Base-by-base conservation (phyloP, 768 basidiomycete genomes). In the Mycena galopus region DNA sequence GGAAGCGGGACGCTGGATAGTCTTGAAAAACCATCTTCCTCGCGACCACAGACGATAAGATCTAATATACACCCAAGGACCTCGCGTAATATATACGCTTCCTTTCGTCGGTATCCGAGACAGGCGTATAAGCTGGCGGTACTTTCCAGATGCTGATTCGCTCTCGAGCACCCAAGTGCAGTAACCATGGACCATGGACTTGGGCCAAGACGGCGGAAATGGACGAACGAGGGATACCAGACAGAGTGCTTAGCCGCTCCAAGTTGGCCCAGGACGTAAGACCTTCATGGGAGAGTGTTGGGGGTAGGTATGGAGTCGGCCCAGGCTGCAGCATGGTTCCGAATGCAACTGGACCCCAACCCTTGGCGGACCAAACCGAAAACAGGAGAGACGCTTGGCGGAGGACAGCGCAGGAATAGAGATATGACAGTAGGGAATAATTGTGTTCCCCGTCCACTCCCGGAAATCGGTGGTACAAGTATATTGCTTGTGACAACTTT, bases 51-150 rank as follows among this genome's bases (percentile, higher is more conserved):
- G n/a, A 96, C 93, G 69, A 97, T 83, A 65, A 96, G 86, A 78
- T 96, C 96, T 84, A 97, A 85, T 65, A 96, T 81, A 75, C 93
- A 94, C 11, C 93, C 94, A 25, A 97, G 86, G 51, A 98, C 88
- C 78, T 98, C 96, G 14, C 97, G 88, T 29, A 96, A 85, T 47
- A 96, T 84, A 77, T 94, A 94, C 0, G 92, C 93, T 82, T 98
- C 97, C 82, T 97, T 97, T 57, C 98, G 88, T 64, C 86, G 88
- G 80, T 96, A 95, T 11, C 95, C 96, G 6, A 99, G 80, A 74
- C 91, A 93, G 14, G 92, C 88, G 80, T 93, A 97, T 56, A 95
- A 83, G 73, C 91, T 90, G 0, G 94, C 93, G 57, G 92, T 88
- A 39, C 87, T 86, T 75, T 94, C 91, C 67, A 95, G 25, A 94